Evolutionary conservation across 257 asterid species (phyloP).

Genomic region (Lantana camara): DNA sequence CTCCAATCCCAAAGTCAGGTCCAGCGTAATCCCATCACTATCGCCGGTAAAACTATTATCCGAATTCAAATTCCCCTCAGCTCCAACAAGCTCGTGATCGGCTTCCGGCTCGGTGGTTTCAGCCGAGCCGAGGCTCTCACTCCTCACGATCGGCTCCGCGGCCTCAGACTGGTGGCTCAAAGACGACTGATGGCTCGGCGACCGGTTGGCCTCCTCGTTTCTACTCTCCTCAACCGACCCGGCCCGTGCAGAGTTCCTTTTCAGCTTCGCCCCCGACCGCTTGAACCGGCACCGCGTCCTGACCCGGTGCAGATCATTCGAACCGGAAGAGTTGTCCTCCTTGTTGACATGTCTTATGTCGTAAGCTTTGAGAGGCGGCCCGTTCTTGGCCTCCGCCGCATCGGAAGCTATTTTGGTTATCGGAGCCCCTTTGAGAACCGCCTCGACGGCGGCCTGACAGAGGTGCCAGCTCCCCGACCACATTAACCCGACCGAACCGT

Average conservation of each 20-base stretch:
- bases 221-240: constrained; percentile 29
- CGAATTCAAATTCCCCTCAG: constrained; percentile 22
- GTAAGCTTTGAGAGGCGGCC: constrained; percentile 68
- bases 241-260: constrained; percentile 25
- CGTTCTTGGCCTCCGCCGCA: constrained; percentile 47
- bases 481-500: constrained; percentile 81
- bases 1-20: constrained; percentile 64
- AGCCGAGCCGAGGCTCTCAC: constrained; percentile 41
- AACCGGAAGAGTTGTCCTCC: constrained; percentile 41
- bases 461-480: constrained; percentile 92
- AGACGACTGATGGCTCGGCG: constrained; percentile 73
- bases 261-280: constrained; percentile 46
- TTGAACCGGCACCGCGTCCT: constrained; percentile 63
- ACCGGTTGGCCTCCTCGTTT: constrained; percentile 44
- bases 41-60: background rate
- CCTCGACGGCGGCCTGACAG: constrained; percentile 82
- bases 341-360: constrained; percentile 71
- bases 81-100: constrained; percentile 13
- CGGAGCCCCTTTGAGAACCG: constrained; percentile 71
- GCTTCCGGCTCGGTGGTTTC: constrained; percentile 35
- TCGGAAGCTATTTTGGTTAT: constrained; percentile 57
- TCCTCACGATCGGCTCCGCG: constrained; percentile 33
- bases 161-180: constrained; percentile 69
- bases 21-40: constrained; percentile 55
- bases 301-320: constrained; percentile 53